These are phyloP conservation scores for Podaxis sp. DNA, from an alignment of 768 basidiomycete genomes.

Conservation along the genomic window DNA sequence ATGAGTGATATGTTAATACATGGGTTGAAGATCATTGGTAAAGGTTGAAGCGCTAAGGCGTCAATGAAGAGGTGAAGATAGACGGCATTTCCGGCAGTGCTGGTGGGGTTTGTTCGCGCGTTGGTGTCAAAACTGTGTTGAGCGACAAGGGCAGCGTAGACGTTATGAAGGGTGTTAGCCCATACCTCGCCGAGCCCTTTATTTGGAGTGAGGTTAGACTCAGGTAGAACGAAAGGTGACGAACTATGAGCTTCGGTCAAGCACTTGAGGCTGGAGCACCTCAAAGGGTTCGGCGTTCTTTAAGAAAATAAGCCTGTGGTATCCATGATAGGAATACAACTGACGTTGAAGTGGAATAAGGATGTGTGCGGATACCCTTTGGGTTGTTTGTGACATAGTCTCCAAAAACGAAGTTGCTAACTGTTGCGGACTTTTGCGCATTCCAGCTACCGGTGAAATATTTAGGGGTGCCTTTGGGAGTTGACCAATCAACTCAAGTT, in stretches of 20 bases:
- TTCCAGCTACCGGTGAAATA: constrained; percentile 26
- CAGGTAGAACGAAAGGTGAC: no score
- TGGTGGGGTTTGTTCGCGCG: constrained; percentile 14
- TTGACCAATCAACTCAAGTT: neutral
- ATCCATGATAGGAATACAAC: neutral
- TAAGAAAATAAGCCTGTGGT: neutral
- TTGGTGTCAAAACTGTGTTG: constrained; percentile 1
- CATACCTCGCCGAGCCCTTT: constrained; percentile 18
- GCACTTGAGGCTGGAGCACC: constrained; percentile 1
- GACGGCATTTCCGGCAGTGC: constrained; percentile 20
- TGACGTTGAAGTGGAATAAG: constrained; percentile 42
- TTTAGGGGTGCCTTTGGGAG: neutral
- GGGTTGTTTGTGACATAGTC: constrained; percentile 48
- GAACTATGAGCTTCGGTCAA: neutral
- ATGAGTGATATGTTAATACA: neutral
- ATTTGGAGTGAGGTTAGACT: neutral
- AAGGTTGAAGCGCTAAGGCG: constrained; percentile 19
- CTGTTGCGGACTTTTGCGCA: constrained; percentile 33
- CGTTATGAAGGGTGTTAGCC: constrained; percentile 14
- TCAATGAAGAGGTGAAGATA: constrained; percentile 21
- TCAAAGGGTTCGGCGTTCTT: neutral
- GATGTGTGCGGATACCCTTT: constrained; percentile 50
- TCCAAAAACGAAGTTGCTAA: constrained; percentile 39
- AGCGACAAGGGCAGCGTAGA: constrained; percentile 12
- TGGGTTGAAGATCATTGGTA: neutral